Base-by-base conservation (phyloP, 129 eudicot genomes). In the Lonicera japonica region DNA sequence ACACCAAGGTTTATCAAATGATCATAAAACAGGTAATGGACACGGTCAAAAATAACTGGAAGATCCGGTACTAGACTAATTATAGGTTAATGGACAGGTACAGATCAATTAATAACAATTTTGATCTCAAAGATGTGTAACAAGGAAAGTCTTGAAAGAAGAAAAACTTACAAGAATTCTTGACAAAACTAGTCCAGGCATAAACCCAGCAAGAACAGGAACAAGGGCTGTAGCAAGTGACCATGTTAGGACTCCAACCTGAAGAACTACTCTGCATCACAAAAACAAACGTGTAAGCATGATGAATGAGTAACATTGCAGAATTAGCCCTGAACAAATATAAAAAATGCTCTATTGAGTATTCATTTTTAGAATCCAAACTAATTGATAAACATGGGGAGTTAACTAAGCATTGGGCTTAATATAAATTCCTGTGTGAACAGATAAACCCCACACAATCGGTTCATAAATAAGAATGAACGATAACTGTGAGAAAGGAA, bases 121-220 rank as follows among this genome's bases (percentile, higher is more conserved):
- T 21, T 3, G 36, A 25, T 21, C 14, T 25, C 34, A 1, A 15
- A 57, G 5, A 56, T n/a, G n/a, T 11, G 55, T 45, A 63, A 21
- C 5, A 22, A 39, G 38, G n/a, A 55, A 43, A 12, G 46, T 24
- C 54, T 41, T 21, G 43, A 41, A 65, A 17, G 61, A 58, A 20
- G 58, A 64, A 9, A 25, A 69, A 66, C 76, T 66, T 85, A 92
- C 99, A 83, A 92, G 87, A 68, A 92, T 72, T 78, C 99, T 88
- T 54, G 96, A 63, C 20, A 88, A 54, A 66, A 92, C 75, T 70
- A 92, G 82, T 64, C 91, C 99, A 46, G 99, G 96, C 96, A 92
- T 85, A 75, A 70, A 84, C 36, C 99, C 99, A 58, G 95, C 99
- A 76, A 92, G 78, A 67, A 82, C 50, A 58, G 99, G 99, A 75